Evolutionary conservation across 768 basidiomycete species (phyloP).

Genomic region (Hericium alpestre): DNA sequence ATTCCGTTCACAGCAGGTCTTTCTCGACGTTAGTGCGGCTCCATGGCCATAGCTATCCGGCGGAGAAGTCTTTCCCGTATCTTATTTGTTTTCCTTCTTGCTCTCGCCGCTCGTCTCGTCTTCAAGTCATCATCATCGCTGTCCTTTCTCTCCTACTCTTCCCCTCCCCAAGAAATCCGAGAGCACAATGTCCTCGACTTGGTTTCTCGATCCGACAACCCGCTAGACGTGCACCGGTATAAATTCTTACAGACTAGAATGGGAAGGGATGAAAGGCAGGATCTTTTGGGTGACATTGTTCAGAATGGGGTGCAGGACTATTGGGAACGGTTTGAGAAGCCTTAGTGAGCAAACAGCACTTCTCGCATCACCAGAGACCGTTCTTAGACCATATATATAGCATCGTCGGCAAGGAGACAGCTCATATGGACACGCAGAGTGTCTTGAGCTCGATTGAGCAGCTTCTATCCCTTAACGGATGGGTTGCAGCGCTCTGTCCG

Average conservation of each 20-base stretch:
- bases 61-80: constrained; percentile 40
- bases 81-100: constrained; percentile 23
- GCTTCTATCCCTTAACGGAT: constrained; percentile 90
- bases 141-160: constrained; percentile 15
- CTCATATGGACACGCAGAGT: constrained; percentile 83
- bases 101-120: constrained; percentile 28
- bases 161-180: constrained; percentile 31
- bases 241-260: constrained; percentile 81
- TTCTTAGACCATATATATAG: constrained; percentile 24
- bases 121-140: constrained; percentile 24
- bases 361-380: neutral
- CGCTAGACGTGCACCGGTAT: constrained; percentile 80
- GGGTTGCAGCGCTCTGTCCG: constrained; percentile 94
- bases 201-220: constrained; percentile 57
- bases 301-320: constrained; percentile 73
- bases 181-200: constrained; percentile 57
- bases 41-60: constrained; percentile 24
- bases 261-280: constrained; percentile 76
- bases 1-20: too few relatives aligned
- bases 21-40: too few relatives aligned
- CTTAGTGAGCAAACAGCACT: constrained; percentile 52
- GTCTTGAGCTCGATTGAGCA: constrained; percentile 87
- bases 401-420: constrained; percentile 73
- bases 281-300: constrained; percentile 69
- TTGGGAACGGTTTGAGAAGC: constrained; percentile 87